phyloP scores from a whole-genome alignment of 768 basidiomycete genomes.

The Lactarius pseudohatsudake region DNA sequence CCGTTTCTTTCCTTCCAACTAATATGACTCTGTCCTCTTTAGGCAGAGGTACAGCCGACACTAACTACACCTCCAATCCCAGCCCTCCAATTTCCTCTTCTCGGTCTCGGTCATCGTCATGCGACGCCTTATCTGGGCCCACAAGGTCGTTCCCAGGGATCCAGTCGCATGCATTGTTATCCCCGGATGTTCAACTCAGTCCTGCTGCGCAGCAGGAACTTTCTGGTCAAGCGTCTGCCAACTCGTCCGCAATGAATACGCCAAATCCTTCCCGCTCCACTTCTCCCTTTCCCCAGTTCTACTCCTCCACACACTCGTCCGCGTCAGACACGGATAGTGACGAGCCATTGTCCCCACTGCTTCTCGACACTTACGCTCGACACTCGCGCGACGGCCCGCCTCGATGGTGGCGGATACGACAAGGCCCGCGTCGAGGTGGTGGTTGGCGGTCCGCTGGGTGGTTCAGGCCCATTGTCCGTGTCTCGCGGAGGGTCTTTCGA shows the following conservation, averaged over 20 bases:
- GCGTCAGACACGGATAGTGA: constrained; percentile 66
- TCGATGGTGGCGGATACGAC: constrained; percentile 54
- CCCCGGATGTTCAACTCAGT: constrained; percentile 6
- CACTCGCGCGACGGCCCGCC: constrained; percentile 41
- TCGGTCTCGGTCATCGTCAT: background rate
- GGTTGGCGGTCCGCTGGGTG: constrained; percentile 48
- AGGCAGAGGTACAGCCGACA: constrained; percentile 31
- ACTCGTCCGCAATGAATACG: constrained; percentile 40
- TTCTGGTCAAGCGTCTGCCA: constrained; percentile 30
- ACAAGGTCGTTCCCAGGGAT: constrained; percentile 12
- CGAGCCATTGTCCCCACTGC: constrained; percentile 43
- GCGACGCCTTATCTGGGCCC: background rate
- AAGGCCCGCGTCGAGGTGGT: constrained; percentile 45
- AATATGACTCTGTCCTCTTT: constrained; percentile 14
- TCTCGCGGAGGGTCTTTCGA: constrained; percentile 55
- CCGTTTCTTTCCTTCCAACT: constrained; percentile 8
- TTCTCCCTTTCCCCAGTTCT: constrained; percentile 60
- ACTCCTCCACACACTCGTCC: constrained; percentile 53
- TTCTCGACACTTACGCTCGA: constrained; percentile 40
- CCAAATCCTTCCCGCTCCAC: constrained; percentile 62
- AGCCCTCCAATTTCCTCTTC: background rate
- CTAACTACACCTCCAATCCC: background rate
- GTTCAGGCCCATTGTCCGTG: constrained; percentile 53
- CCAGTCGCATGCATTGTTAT: constrained; percentile 26
- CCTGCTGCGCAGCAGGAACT: constrained; percentile 3